Evolutionary conservation across 2,329 filamentous ascomycete genomes (phyloP), one percentile per base, ranked within the genome.

Genomic region (Venturia pyrina): DNA sequence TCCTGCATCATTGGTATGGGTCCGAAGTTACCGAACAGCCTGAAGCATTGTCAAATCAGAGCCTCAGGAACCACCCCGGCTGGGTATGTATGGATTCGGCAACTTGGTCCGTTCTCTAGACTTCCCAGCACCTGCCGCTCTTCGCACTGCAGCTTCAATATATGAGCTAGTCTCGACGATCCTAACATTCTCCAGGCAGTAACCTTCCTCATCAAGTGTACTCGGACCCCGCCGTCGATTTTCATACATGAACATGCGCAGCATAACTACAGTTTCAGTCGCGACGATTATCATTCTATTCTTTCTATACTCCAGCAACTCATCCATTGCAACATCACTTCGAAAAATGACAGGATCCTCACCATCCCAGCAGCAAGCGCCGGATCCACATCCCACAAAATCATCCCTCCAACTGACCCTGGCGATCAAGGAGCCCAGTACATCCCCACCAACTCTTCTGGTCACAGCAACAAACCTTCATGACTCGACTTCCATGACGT

Each of bases 381-480:
- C 34, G 37, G 63, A 60, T 59, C 63, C 63, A 11, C 63, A 65
- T n/a, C 37, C 41, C 48, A 41, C 53, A 3, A 57, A 59, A 28
- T 48, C 63, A 24, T 41, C 44, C 32, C 63, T 65, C 10, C 44
- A 48, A 43, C 63, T 65, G 6, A 53, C n/a, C 28, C 28, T 67
- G 17, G 37, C 34, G 15, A n/a, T 46, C 24, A 61, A 37, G 32
- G 74, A 76, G 63, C 70, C 69, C 10, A 72, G 72, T 10, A 70
- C 68, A 8, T 69, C 68, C 19, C 75, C 75, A 1, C 73, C 73
- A 10, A 72, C 73, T 0, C 62, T 78, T 15, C 70, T 73, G 17
- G 71, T 78, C 28, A 76, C 73, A 0, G 69, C 78, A 61, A 73
- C 73, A 11, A 79, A 79, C 65, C 71, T 70, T 48, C 71, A 72